A percentile compares a stretch with the other conserved stretches of the same genome.
Evolutionary conservation across 2,329 filamentous ascomycete species (phyloP).

Genomic region (Fusarium begoniae): DNA sequence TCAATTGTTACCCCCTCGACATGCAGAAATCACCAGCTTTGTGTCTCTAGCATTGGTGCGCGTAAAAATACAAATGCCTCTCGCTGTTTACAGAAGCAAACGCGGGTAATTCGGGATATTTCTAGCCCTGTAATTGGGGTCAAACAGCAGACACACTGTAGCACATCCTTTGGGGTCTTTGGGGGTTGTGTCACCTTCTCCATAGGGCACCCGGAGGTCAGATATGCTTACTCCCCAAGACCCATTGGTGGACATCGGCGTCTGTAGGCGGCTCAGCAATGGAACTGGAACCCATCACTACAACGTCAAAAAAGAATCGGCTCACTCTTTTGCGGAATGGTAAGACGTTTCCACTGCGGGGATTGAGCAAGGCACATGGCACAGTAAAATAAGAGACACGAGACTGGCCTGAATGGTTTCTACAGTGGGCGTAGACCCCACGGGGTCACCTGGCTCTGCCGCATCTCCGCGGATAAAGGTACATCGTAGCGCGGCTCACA

Average conservation of each 20-base stretch:
- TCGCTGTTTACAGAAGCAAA: background rate
- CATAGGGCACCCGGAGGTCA: background rate
- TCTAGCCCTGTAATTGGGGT: background rate
- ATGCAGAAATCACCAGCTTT: background rate
- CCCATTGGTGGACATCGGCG: background rate
- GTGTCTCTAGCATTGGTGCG: background rate
- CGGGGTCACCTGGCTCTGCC: slow-evolving; percentile 19
- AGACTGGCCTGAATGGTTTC: background rate
- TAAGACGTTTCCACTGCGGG: background rate
- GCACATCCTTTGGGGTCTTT: background rate
- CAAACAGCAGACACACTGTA: background rate
- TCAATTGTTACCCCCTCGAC: background rate
- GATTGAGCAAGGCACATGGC: background rate
- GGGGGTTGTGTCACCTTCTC: slow-evolving; percentile 1
- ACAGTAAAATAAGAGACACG: background rate
- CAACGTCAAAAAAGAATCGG: background rate
- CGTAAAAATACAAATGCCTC: background rate
- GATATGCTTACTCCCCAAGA: background rate
- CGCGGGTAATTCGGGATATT: background rate
- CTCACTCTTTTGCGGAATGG: slow-evolving; percentile 6
- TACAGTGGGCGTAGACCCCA: slow-evolving; percentile 5
- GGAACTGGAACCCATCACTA: slow-evolving; percentile 4
- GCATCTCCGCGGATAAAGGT: slow-evolving; percentile 27
- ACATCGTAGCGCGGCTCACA: slow-evolving; percentile 11
- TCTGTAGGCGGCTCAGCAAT: slow-evolving; percentile 2